A percentile compares a stretch with the other conserved stretches of the same genome.
Conservation (phyloP, 1,284 basidiomycete genomes). For the Cerioporus squamosus region DNA sequence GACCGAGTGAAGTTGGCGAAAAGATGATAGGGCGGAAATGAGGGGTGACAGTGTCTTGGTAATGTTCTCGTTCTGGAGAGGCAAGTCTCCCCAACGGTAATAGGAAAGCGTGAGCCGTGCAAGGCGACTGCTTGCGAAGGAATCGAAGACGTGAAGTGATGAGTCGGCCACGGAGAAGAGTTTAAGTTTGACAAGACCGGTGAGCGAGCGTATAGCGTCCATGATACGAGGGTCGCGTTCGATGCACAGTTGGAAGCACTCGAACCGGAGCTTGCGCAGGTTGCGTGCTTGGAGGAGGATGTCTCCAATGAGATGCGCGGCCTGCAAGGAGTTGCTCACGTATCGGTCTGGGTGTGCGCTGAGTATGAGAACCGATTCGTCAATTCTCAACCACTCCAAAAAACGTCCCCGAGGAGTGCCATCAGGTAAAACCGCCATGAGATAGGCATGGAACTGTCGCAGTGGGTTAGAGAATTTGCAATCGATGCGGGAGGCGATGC, state of each 20-base stretch:
- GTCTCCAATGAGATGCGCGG: slow-evolving; percentile 4
- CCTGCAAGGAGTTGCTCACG: slow-evolving; percentile 1
- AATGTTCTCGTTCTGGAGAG: neutral
- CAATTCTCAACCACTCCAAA: neutral
- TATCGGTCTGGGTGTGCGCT: neutral
- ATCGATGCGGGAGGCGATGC: neutral
- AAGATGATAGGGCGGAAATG: neutral
- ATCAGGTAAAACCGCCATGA: neutral
- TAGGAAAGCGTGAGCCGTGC: slow-evolving; percentile 3
- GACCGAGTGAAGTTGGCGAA: slow-evolving; percentile 8
- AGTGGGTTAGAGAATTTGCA: neutral
- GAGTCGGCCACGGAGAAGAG: slow-evolving; percentile 2
- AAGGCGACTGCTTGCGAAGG: neutral
- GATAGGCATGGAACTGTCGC: neutral
- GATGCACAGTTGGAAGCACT: slow-evolving; percentile 7
- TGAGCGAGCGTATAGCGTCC: slow-evolving; percentile 1
- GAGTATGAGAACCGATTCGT: neutral
- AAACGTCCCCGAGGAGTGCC: neutral
- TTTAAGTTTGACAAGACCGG: neutral
- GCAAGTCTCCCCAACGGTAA: neutral
- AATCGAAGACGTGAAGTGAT: neutral
- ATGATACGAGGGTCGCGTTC: slow-evolving; percentile 2
- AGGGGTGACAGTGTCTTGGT: slow-evolving; percentile 2
- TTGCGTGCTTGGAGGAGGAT: slow-evolving; percentile 6
- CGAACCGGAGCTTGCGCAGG: slow-evolving; percentile 4